Base-by-base conservation (phyloP, 768 basidiomycete species). In the Tricholomella constricta region DNA sequence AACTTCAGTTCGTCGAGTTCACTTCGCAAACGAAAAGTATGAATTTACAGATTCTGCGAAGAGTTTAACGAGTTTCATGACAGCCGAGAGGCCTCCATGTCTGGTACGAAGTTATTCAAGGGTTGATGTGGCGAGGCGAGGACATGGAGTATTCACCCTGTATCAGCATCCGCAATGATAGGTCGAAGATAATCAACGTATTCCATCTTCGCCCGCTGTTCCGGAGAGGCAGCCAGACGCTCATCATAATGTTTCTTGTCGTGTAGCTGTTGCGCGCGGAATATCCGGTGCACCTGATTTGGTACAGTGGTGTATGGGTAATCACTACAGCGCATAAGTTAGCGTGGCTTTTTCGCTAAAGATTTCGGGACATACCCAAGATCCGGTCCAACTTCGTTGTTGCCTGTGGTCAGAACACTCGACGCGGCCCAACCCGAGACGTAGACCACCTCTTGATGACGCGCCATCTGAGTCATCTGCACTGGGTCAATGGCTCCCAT, bases 281-380 rank as follows among this genome's bases (percentile, higher is more conserved):
- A 91, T 45, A 97, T 78, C 43, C 92, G 81, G 51, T 96, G 90
- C 0, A 97, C 94, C 67, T 96, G 94, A 66, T 97, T 96, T 20
- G 95, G 94, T 14, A 98, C 93, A 1, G 94, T 96, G 9, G 93
- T 94, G 69, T 97, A 97, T 1, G 94, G 93, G 67, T 97, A 96
- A 69, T 98, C 95, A 31, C 88, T 94, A 54, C 3, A 42, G 20
- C 38, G 10, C 20, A 38, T 32, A 47, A 11, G 23, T 51, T 19
- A 45, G 27, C 37, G 36, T 56, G 27, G 15, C 38, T 25, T 38
- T 19, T 12, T 20, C 46, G 27, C 35, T 26, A 23, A 19, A 57
- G 72, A 47, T 60, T 8, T 27, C 2, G 23, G 26, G 29, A 83
- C 86, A 77, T 76, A 78, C 92, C 89, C 92, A 60, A 94, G 79